Conservation (phyloP, 805 yeast genomes). For the Barnettozyma botsteinii region DNA sequence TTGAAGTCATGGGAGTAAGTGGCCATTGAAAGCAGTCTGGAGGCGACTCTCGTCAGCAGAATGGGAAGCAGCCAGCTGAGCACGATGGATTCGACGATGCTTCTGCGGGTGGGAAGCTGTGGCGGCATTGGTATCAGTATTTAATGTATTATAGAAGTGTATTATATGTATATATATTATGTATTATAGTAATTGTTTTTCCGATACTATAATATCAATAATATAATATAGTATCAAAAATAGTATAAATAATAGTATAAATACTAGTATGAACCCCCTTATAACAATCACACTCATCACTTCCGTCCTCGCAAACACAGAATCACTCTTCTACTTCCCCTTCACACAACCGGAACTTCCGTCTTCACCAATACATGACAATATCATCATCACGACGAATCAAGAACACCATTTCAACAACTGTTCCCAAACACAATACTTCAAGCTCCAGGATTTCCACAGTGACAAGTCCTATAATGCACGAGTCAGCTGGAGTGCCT, state of each 20-base stretch:
- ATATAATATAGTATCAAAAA: no score
- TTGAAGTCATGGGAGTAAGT: not conserved
- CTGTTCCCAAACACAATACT: not conserved
- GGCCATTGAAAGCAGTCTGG: not conserved
- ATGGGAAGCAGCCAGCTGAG: not conserved
- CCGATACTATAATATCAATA: no score
- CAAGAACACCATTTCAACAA: not conserved
- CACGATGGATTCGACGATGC: not conserved
- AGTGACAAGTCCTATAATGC: slow-evolving; percentile 10
- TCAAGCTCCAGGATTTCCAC: not conserved
- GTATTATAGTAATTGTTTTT: no score
- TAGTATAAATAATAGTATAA: no score
- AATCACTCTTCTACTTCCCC: slow-evolving; percentile 7
- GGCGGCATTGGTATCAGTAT: no score
- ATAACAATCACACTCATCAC: not conserved
- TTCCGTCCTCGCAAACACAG: slow-evolving; percentile 15
- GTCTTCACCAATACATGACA: not conserved
- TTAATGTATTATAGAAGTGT: no score
- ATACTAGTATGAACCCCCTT: no score
- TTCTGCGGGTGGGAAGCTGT: slow-evolving; percentile 5
- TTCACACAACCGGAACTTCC: no score
- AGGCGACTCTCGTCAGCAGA: not conserved
- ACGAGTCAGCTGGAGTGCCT: slow-evolving; percentile 22
- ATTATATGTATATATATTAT: no score
- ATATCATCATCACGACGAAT: not conserved